These are phyloP conservation scores for Aspergillus bertholletiae DNA, from an alignment of 495 filamentous ascomycete species.

Conservation along the genomic window DNA sequence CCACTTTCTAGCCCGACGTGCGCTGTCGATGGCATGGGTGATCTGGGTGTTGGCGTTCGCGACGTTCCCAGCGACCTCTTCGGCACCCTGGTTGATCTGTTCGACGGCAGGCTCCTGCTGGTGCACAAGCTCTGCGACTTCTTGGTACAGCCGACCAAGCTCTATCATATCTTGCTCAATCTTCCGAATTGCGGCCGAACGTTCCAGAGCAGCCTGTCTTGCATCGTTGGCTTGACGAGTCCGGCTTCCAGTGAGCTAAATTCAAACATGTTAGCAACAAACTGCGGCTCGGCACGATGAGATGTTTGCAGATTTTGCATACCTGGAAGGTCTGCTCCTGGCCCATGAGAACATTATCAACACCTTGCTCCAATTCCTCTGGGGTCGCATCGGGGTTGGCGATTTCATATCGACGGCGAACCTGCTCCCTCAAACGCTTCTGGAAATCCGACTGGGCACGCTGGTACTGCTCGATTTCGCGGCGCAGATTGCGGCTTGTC, in stretches of 20 bases:
- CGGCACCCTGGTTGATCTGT: constrained; percentile 77
- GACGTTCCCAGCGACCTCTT: constrained; percentile 74
- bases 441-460: constrained; percentile 70
- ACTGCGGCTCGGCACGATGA: constrained; percentile 6
- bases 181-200: constrained; percentile 85
- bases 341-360: constrained; percentile 62
- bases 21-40: constrained; percentile 69
- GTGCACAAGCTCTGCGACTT: constrained; percentile 76
- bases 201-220: constrained; percentile 70
- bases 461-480: constrained; percentile 77
- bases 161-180: constrained; percentile 87
- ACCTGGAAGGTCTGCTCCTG: constrained; percentile 73
- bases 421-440: constrained; percentile 73
- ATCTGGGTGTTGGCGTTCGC: constrained; percentile 79
- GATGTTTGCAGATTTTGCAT: constrained; percentile 7
- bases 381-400: constrained; percentile 82
- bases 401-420: constrained; percentile 85
- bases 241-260: constrained; percentile 63
- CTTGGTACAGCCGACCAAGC: constrained; percentile 76
- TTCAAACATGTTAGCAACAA: constrained; percentile 13
- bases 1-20: constrained; percentile 79
- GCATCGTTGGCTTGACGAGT: constrained; percentile 75
- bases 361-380: constrained; percentile 71
- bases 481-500: constrained; percentile 73
- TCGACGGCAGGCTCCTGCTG: constrained; percentile 76